phyloP scores from a whole-genome alignment of 2,329 filamentous ascomycete genomes.

The Sodiomyces alkalinus region DNA sequence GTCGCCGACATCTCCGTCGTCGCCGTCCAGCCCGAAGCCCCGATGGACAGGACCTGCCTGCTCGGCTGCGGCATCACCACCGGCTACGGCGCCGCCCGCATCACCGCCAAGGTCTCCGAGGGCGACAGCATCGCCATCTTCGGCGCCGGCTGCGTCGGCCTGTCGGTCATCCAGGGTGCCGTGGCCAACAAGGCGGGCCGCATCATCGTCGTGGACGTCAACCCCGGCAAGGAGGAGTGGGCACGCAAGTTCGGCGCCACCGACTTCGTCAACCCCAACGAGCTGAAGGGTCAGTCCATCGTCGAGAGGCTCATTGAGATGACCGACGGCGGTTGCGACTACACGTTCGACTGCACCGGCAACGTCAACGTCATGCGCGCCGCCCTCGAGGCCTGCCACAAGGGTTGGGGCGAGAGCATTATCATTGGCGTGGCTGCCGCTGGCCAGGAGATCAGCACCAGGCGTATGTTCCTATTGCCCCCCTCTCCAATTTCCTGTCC shows the following conservation, averaged over 20 bases:
- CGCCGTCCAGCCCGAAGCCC: slow-evolving; percentile 75
- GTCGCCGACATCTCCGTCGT: slow-evolving; percentile 98
- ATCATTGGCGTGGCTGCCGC: slow-evolving; percentile 95
- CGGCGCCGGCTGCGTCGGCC: slow-evolving; percentile 87
- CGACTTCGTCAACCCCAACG: slow-evolving; percentile 86
- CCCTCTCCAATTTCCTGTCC: not conserved
- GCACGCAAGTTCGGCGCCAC: slow-evolving; percentile 88
- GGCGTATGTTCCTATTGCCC: slow-evolving; percentile 68
- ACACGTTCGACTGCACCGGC: slow-evolving; percentile 98
- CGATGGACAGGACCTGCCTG: slow-evolving; percentile 91
- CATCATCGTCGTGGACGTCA: slow-evolving; percentile 65
- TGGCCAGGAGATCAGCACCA: slow-evolving; percentile 85
- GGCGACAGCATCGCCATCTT: slow-evolving; percentile 86
- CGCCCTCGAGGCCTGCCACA: slow-evolving; percentile 94
- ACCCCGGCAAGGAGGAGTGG: slow-evolving; percentile 86
- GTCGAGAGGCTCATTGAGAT: slow-evolving; percentile 91
- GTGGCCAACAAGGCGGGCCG: slow-evolving; percentile 66
- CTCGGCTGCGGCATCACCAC: slow-evolving; percentile 98
- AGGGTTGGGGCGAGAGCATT: slow-evolving; percentile 97
- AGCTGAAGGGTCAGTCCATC: slow-evolving; percentile 64
- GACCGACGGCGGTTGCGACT: slow-evolving; percentile 96
- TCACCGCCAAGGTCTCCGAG: slow-evolving; percentile 84
- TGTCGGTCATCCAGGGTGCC: slow-evolving; percentile 89
- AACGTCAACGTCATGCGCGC: slow-evolving; percentile 93
- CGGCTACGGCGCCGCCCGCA: slow-evolving; percentile 87